Evolutionary conservation across 2,329 filamentous ascomycete genomes (phyloP), one percentile per base, ranked within the genome.

Genomic region (Trichoderma koningiopsis): DNA sequence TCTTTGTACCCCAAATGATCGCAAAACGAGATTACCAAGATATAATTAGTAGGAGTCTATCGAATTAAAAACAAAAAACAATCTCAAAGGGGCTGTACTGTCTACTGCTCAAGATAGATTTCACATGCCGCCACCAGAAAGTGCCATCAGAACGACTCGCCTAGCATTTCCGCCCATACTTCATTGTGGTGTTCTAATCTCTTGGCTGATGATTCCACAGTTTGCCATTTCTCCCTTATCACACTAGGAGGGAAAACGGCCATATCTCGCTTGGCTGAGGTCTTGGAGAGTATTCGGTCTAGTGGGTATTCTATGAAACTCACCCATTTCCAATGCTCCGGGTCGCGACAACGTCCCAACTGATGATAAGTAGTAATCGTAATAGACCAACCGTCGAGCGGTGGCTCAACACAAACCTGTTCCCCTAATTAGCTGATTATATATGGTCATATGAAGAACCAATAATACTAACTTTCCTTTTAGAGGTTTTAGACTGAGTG

Each of bases 271-370:
- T 63, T 27, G 1, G 10, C 43, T 53, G 31, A 14, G 31, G 47
- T 19, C 22, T 35, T 10, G 22, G 13, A n/a, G 47, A 63, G n/a
- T 27, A 63, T 4, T 8, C n/a, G 8, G 10, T 37, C 19, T 0
- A 13, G 16, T 52, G 59, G 59, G 24, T 5, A 27, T 27, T 63
- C 47, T 37, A 24, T 40, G n/a, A 63, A 27, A 40, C 22, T 56
- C 11, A 52, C 33, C 62, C 52, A 65, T n/a, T 55, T 65, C 52
- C 35, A 56, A 33, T 65, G 35, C 19, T 64, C 49, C 10, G 35
- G 33, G 2, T 43, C 33, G 55, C 61, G 61, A 35, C 61, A 56
- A 10, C 33, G 33, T 55, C 61, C 61, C 19, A 56, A 4, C 11
- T 56, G 61, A 43, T 64, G 61, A 11, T 43, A 64, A 10, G 61